These are phyloP conservation scores for Penicillium alfredii DNA, from an alignment of 495 filamentous ascomycete genomes.

Conservation along the genomic window DNA sequence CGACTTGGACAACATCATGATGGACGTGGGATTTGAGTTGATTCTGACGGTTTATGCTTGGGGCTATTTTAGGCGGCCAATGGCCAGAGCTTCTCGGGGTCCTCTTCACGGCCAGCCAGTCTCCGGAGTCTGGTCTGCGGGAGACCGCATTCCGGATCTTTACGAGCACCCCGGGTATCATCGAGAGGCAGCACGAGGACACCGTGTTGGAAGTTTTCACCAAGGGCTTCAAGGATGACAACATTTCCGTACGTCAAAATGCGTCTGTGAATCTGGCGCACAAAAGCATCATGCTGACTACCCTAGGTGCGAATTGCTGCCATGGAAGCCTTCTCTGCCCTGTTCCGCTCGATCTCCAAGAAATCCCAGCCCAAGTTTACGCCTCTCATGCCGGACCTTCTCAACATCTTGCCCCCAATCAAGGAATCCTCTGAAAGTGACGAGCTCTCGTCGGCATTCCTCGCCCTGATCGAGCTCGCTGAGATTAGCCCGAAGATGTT, in stretches of 20 bases:
- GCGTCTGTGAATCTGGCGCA: too few relatives aligned
- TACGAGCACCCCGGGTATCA: conserved; percentile 89
- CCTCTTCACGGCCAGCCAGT: conserved; percentile 84
- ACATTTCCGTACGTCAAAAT: conserved; percentile 56
- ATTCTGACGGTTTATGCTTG: conserved; percentile 18
- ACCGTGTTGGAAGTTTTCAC: conserved; percentile 78
- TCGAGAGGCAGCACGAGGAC: conserved; percentile 90
- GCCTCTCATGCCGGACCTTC: conserved; percentile 73
- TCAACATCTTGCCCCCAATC: conserved; percentile 88
- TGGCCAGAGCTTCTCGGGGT: conserved; percentile 88
- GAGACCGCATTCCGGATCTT: conserved; percentile 93
- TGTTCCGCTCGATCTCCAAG: conserved; percentile 85
- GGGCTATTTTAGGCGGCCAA: conserved; percentile 59
- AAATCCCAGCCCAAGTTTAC: conserved; percentile 85
- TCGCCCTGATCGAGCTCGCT: conserved; percentile 88
- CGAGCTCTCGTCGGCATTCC: conserved; percentile 77
- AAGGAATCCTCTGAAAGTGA: conserved; percentile 86
- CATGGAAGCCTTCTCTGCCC: conserved; percentile 93
- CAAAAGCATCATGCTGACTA: too few relatives aligned
- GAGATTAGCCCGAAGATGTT: conserved; percentile 95
- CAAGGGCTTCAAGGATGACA: conserved; percentile 85
- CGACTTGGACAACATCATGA: conserved; percentile 12
- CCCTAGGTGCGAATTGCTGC: conserved; percentile 76
- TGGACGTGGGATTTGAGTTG: conserved; percentile 3
- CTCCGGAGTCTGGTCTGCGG: conserved; percentile 68